phyloP scores from a whole-genome alignment of 352 stramenopile genomes.

The Phytophthora fragariae region DNA sequence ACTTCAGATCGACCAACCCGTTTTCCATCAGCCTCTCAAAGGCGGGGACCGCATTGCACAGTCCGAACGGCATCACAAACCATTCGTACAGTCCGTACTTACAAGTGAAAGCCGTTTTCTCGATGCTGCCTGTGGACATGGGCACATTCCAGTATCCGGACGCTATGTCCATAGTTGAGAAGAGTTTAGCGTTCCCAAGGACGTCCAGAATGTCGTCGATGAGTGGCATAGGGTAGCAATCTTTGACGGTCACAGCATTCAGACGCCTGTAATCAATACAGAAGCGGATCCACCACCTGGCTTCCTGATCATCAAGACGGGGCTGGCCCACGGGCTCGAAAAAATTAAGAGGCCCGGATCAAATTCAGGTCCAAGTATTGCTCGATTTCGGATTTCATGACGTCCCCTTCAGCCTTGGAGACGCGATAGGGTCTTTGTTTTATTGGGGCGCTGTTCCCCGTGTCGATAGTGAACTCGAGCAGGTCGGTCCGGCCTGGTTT shows the following conservation, averaged over 20 bases:
- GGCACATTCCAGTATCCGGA: too few relatives aligned
- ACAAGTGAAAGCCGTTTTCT: conserved; percentile 3
- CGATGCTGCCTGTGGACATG: neutral
- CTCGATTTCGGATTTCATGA: conserved; percentile 9
- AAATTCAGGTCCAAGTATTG: conserved; percentile 5
- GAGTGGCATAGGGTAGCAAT: conserved; percentile 15
- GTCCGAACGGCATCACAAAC: too few relatives aligned
- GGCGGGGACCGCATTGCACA: too few relatives aligned
- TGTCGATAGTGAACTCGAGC: conserved; percentile 17
- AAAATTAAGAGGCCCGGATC: conserved; percentile 1
- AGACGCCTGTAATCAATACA: conserved; percentile 21
- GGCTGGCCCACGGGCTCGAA: conserved; percentile 10
- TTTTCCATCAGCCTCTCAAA: too few relatives aligned
- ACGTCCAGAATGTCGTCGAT: conserved; percentile 27
- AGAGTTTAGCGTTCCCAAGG: neutral
- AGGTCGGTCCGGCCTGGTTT: conserved; percentile 8
- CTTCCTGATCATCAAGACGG: too few relatives aligned
- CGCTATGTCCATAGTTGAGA: conserved; percentile 12
- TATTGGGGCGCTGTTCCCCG: neutral
- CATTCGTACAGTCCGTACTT: conserved; percentile 8
- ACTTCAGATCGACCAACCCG: too few relatives aligned
- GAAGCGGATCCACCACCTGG: conserved; percentile 12
- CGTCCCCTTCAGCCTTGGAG: conserved; percentile 3
- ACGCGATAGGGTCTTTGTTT: conserved; percentile 19
- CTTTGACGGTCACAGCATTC: conserved; percentile 16